phyloP scores from a whole-genome alignment of 176 grass and related monocot species.

The Oryza australiensis region DNA sequence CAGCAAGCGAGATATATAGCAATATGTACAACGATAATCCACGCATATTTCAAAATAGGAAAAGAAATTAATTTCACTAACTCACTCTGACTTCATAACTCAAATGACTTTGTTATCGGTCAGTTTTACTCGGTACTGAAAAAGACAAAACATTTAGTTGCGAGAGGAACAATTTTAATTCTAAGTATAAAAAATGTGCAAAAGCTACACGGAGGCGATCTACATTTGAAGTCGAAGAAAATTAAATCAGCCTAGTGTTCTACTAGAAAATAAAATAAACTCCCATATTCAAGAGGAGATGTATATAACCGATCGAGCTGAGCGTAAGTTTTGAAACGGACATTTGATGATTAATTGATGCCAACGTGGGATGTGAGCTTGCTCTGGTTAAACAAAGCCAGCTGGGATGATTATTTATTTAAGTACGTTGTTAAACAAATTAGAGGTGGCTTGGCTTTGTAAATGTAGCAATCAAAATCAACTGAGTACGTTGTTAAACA shows the following conservation, averaged over 20 bases:
- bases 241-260: background rate
- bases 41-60: background rate
- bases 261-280: too few species aligned
- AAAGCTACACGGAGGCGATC: background rate
- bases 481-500: background rate
- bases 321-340: background rate
- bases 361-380: constrained; percentile 25
- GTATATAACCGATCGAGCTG: background rate
- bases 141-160: background rate
- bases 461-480: constrained; percentile 34
- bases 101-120: background rate
- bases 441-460: background rate
- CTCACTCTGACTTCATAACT: background rate
- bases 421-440: background rate
- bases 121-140: background rate
- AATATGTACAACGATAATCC: background rate
- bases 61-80: background rate
- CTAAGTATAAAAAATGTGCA: background rate
- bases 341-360: constrained; percentile 35
- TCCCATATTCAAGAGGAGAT: background rate
- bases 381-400: constrained; percentile 24
- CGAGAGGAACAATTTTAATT: background rate
- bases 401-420: background rate
- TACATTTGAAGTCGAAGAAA: background rate
- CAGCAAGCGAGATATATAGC: constrained; percentile 25